Percentiles rank a stretch among this genome's conserved stretches.
phyloP scores from a whole-genome alignment of 805 yeast species.

The Tetrapisispora taiwanensis region DNA sequence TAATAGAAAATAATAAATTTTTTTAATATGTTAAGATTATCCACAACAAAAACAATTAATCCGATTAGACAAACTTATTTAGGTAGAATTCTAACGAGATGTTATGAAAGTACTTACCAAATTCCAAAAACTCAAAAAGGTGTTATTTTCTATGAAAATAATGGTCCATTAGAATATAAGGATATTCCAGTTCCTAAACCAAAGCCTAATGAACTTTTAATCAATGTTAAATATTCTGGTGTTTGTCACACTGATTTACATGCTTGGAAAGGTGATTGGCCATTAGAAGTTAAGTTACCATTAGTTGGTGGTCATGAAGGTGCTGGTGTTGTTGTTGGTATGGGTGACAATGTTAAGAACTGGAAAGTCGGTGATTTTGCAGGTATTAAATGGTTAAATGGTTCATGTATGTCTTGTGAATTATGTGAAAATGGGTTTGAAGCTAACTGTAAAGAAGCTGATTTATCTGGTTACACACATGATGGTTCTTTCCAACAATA shows the following conservation, averaged over 20 bases:
- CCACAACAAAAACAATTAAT: constrained; percentile 2
- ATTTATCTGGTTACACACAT: constrained; percentile 46
- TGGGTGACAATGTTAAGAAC: constrained; percentile 45
- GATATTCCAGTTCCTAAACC: constrained; percentile 51
- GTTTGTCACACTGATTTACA: constrained; percentile 59
- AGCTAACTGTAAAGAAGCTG: constrained; percentile 43
- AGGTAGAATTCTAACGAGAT: constrained; percentile 1
- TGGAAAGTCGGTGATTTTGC: constrained; percentile 53
- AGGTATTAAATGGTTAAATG: constrained; percentile 56
- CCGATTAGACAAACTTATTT: background rate
- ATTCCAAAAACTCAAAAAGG: constrained; percentile 45
- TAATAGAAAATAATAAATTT: no score
- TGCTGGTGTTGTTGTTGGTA: constrained; percentile 53
- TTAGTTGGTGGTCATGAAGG: constrained; percentile 63
- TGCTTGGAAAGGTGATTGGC: constrained; percentile 66
- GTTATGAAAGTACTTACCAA: constrained; percentile 6
- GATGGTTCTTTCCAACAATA: constrained; percentile 80
- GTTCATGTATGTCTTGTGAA: constrained; percentile 53
- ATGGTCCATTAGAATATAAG: constrained; percentile 39
- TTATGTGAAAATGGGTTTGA: constrained; percentile 43
- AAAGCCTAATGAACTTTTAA: constrained; percentile 44
- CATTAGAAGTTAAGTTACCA: constrained; percentile 45
- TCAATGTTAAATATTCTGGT: constrained; percentile 54
- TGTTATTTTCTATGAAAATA: constrained; percentile 40
- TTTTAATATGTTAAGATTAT: constrained; percentile 4